These are phyloP conservation scores for Russula vinacea DNA, from an alignment of 768 basidiomycete genomes.

Conservation along the genomic window DNA sequence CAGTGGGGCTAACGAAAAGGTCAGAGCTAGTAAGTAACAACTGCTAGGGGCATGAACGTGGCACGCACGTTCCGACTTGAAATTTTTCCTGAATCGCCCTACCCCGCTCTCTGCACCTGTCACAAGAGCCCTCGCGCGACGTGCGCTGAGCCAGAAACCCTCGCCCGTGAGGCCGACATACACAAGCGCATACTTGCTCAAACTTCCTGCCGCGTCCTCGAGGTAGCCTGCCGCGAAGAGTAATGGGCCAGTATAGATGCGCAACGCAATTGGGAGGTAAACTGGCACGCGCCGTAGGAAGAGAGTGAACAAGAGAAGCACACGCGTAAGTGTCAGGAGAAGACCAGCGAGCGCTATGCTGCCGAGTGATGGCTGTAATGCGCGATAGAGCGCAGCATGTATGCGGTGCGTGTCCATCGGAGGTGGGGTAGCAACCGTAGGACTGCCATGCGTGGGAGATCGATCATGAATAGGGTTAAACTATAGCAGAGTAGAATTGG, in stretches of 20 bases:
- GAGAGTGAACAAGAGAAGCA: slow-evolving; percentile 50
- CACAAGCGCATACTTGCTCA: slow-evolving; percentile 57
- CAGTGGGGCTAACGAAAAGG: slow-evolving; percentile 48
- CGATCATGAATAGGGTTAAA: slow-evolving; percentile 17
- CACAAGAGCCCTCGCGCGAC: slow-evolving; percentile 56
- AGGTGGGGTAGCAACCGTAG: slow-evolving; percentile 38
- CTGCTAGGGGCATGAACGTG: background rate
- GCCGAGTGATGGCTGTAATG: slow-evolving; percentile 79
- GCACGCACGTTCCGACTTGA: slow-evolving; percentile 57
- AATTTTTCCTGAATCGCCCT: slow-evolving; percentile 46
- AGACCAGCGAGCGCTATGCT: slow-evolving; percentile 74
- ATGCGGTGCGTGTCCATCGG: slow-evolving; percentile 66
- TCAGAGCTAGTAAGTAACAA: slow-evolving; percentile 15
- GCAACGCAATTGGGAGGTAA: slow-evolving; percentile 47
- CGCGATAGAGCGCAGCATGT: slow-evolving; percentile 72
- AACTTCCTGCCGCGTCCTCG: slow-evolving; percentile 47
- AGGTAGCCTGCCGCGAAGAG: slow-evolving; percentile 43
- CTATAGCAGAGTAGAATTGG: background rate
- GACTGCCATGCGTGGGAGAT: slow-evolving; percentile 27
- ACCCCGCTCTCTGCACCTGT: slow-evolving; percentile 50
- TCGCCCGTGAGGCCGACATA: slow-evolving; percentile 58
- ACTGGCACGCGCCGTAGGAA: slow-evolving; percentile 55
- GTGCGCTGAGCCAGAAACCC: slow-evolving; percentile 49
- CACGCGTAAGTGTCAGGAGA: slow-evolving; percentile 66
- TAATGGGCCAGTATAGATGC: slow-evolving; percentile 44